Conservation (phyloP, 345 rosid species). For the Geranium rotundifolium region DNA sequence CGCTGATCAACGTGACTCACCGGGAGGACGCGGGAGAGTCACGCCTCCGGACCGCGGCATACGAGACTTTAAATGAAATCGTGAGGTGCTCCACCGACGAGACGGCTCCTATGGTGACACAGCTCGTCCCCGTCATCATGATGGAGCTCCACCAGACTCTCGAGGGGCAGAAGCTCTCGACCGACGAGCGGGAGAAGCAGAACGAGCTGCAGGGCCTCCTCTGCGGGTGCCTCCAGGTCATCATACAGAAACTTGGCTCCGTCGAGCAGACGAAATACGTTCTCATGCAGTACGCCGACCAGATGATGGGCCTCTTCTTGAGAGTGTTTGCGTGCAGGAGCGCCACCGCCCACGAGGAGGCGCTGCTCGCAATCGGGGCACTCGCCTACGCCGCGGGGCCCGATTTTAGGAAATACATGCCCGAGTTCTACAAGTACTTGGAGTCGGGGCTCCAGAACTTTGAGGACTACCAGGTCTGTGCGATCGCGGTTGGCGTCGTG, state of each 20-base stretch:
- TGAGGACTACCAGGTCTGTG: slow-evolving; percentile 43
- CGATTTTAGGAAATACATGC: slow-evolving; percentile 36
- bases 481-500: slow-evolving; percentile 39
- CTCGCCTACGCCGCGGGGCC: slow-evolving; percentile 36
- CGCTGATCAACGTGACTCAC: slow-evolving; percentile 29
- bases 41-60: slow-evolving; percentile 37
- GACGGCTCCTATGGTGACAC: slow-evolving; percentile 29
- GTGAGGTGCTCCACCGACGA: slow-evolving; percentile 36
- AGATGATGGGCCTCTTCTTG: slow-evolving; percentile 35
- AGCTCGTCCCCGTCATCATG: slow-evolving; percentile 27
- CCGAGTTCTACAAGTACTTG: slow-evolving; percentile 29
- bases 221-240: slow-evolving; percentile 40
- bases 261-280: slow-evolving; percentile 26
- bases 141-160: slow-evolving; percentile 36
- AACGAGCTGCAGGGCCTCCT: slow-evolving; percentile 39
- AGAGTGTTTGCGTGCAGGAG: slow-evolving; percentile 34
- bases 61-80: slow-evolving; percentile 35
- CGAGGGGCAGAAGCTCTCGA: slow-evolving; percentile 27
- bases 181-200: slow-evolving; percentile 34
- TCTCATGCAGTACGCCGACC: slow-evolving; percentile 37
- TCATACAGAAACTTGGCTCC: slow-evolving; percentile 34
- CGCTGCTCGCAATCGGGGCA: slow-evolving; percentile 40
- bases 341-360: slow-evolving; percentile 42
- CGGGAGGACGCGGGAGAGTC: slow-evolving; percentile 43
- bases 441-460: slow-evolving; percentile 39